Evolutionary conservation across 1,139 yeast species (phyloP), one percentile per base, ranked within the genome.

Genomic region (Hemisphaericaspora lyxosophila): DNA sequence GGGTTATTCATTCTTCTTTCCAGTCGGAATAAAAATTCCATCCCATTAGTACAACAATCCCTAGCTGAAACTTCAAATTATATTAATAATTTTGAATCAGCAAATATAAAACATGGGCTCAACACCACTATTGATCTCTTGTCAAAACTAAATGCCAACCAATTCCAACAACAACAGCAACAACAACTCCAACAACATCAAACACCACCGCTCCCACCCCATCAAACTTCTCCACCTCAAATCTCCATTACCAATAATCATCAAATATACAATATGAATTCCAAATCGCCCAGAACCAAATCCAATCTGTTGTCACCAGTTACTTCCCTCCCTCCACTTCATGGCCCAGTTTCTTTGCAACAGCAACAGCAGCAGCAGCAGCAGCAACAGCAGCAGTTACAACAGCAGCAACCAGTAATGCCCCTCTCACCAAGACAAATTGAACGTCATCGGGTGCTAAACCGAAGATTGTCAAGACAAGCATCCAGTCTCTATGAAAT

Each of bases 401-500:
- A 38, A 17, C 26, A 27, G 9, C 39, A 30, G 11, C 30, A 23
- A 9, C 26, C 30, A 18, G 15, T 12, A n/a, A 7, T 23, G 3
- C 24, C 34, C n/a, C 14, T 41, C 32, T 38, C 48, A 9, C 45
- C 47, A 1, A 38, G 38, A 20, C 48, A 46, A 33, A 6, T 40
- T 7, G 51, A 51, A 35, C 43, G 66, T 17, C 55, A 55, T 28
- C 44, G 53, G 4, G 61, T 59, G 3, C 43, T 64, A 28, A 46
- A 51, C 27, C 42, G 65, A 31, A 46, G 67, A 36, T 53, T 63
- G 16, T 62, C 67, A 2, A 39, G 69, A 33, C 67, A 62, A 40
- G 67, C 68, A 1, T 48, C 57, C 11, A 59, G 64, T 7, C 46
- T 64, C 13, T 62, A 54, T 42, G 70, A 64, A 44, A 62, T 64